Evolutionary conservation across 1,139 yeast genomes (phyloP), one percentile per base, ranked within the genome.

Genomic region (Kurtzmaniella natalensis): DNA sequence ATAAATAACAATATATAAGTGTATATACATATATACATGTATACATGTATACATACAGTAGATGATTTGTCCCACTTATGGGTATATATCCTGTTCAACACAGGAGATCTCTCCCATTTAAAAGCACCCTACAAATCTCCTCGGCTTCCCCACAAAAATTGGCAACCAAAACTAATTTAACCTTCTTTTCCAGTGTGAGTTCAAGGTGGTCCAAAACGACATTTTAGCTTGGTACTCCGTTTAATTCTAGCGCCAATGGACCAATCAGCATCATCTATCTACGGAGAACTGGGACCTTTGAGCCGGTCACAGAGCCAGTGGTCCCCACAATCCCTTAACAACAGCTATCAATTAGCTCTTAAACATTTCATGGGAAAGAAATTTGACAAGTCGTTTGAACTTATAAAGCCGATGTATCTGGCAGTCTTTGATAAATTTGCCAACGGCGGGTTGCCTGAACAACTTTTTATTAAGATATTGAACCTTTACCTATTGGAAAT

Each of bases 301-400:
- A 26, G 15, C 11, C 20, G 29, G 8, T 26, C 21, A 7, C 29
- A 26, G 11, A 17, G 14, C 5, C 20, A 15, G 29, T 21, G 11
- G 7, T 41, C 45, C 11, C 44, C 52, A 34, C 45, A 44, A 35
- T 37, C 53, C 18, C 39, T 59, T 23, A 55, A 53, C 30, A 53
- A 48, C 28, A 55, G 53, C 35, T 69, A 64, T 42, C 55, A 58
- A 34, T 45, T 67, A 28, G 61, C 73, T 0, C 46, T 64, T 35
- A 69, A 68, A 47, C 55, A 56, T 36, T 69, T 69, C 44, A 56
- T 62, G 45, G 66, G 64, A 43, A 64, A 59, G 45, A 57, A 63
- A 40, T 60, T 67, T 32, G 50, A 45, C 5, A 52, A 54, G 33
- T 64, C 73, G 5, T 67, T 51, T 41, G 54, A 44, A 18, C 44